Evolutionary conservation across 2,329 filamentous ascomycete genomes (phyloP).

Genomic region (Ploettnerulaceae sp.): DNA sequence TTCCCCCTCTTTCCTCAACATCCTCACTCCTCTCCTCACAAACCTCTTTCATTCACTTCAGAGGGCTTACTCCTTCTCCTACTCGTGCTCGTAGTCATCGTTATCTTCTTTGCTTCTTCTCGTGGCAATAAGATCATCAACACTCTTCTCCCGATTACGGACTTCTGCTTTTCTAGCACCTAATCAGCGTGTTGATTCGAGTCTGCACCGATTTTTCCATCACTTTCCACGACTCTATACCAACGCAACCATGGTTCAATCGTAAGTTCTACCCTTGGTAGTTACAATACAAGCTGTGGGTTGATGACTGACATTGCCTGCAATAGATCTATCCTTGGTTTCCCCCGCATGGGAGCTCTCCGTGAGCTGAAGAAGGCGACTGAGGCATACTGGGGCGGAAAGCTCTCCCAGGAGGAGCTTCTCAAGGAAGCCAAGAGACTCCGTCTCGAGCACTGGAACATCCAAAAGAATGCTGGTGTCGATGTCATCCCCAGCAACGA

Average conservation of each 20-base stretch:
- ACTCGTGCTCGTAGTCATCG: conserved; percentile 6
- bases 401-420: conserved; percentile 87
- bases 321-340: conserved; percentile 72
- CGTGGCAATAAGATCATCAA: conserved; percentile 1
- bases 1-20: conserved; percentile 12
- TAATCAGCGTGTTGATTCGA: conserved; percentile 18
- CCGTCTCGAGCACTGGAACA: conserved; percentile 96
- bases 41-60: conserved; percentile 10
- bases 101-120: conserved; percentile 7
- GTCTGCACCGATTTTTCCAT: conserved; percentile 14
- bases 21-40: conserved; percentile 11
- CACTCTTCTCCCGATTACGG: conserved; percentile 12
- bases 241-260: conserved; percentile 52
- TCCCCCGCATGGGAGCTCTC: conserved; percentile 97
- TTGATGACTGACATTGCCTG: conserved; percentile 15
- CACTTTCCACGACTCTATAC: conserved; percentile 12
- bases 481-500: conserved; percentile 99
- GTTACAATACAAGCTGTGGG: background rate
- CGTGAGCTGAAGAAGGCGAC: conserved; percentile 99
- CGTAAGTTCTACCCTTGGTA: conserved; percentile 39
- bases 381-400: conserved; percentile 95
- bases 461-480: conserved; percentile 97
- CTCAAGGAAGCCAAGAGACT: conserved; percentile 95
- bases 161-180: conserved; percentile 15
- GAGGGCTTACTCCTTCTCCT: too few relatives aligned